Evolutionary conservation across 106 monocot genomes (phyloP).

Genomic region (Narthecium ossifragum): DNA sequence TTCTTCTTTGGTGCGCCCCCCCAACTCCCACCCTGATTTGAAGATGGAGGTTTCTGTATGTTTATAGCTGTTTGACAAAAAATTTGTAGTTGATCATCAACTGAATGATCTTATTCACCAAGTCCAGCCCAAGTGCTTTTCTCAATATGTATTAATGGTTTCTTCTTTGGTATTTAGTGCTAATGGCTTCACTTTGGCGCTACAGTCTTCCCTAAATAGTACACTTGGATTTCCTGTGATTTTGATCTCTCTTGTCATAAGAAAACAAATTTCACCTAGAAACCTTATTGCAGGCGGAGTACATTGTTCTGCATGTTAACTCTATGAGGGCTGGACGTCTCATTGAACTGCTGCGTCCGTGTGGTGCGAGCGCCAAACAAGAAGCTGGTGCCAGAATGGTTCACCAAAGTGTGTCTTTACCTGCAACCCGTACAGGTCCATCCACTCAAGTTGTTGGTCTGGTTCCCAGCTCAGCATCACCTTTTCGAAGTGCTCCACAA

Average conservation of each 20-base stretch:
- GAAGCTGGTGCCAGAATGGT: constrained; percentile 81
- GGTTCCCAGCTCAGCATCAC: constrained; percentile 25
- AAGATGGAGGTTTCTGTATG: no score
- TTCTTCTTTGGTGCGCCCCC: not conserved
- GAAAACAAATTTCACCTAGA: no score
- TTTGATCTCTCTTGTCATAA: no score
- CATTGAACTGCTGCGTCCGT: constrained; percentile 39
- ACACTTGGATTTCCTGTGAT: no score
- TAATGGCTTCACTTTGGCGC: no score
- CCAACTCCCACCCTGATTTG: not conserved
- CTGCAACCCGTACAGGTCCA: constrained; percentile 46
- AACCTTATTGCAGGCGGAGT: constrained; percentile 73
- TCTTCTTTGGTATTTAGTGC: no score
- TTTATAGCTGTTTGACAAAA: no score
- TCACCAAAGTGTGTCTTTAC: constrained; percentile 94
- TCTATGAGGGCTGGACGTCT: constrained; percentile 80
- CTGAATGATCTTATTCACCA: no score
- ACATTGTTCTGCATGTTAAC: constrained; percentile 76
- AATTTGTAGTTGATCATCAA: no score
- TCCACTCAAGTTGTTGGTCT: constrained; percentile 32
- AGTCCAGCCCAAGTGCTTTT: no score
- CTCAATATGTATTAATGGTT: no score
- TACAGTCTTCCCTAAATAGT: no score
- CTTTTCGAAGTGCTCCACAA: constrained; percentile 31
- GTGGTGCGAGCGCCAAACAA: constrained; percentile 72